Conservation (phyloP, 805 yeast species). For the Saturnispora saitoi region DNA sequence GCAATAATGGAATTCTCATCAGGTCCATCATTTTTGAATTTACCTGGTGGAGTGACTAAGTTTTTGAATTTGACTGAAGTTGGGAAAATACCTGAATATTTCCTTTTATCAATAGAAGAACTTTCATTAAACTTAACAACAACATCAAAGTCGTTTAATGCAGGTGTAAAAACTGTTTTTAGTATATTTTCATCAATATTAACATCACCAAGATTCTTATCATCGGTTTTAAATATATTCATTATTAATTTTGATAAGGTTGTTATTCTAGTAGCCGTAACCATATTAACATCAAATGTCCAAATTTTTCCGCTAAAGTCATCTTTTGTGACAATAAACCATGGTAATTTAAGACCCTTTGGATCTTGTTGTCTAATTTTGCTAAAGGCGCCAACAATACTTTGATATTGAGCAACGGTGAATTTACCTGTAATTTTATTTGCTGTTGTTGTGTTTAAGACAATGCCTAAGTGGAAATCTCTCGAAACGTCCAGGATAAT, state of each 20-base stretch:
- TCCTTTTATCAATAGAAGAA: conserved; percentile 11
- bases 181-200: conserved; percentile 30
- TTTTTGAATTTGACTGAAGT: conserved; percentile 49
- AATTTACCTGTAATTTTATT: conserved; percentile 52
- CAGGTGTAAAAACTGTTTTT: conserved; percentile 65
- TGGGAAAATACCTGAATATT: conserved; percentile 50
- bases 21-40: conserved; percentile 23
- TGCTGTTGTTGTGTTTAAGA: conserved; percentile 18
- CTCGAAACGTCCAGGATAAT: conserved; percentile 69
- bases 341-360: conserved; percentile 65
- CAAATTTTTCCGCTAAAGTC: conserved; percentile 85
- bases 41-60: conserved; percentile 32
- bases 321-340: conserved; percentile 72
- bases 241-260: conserved; percentile 75
- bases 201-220: conserved; percentile 13
- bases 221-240: conserved; percentile 35
- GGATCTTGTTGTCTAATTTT: conserved; percentile 73
- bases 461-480: conserved; percentile 25
- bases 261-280: conserved; percentile 82
- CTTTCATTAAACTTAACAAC: conserved; percentile 46
- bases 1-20: conserved; percentile 1
- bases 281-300: conserved; percentile 42
- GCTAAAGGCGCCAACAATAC: conserved; percentile 55
- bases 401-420: conserved; percentile 52
- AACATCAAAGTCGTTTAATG: conserved; percentile 77